phyloP scores from a whole-genome alignment of 371 early-diverging fungal species.

The Mucor piriformis region DNA sequence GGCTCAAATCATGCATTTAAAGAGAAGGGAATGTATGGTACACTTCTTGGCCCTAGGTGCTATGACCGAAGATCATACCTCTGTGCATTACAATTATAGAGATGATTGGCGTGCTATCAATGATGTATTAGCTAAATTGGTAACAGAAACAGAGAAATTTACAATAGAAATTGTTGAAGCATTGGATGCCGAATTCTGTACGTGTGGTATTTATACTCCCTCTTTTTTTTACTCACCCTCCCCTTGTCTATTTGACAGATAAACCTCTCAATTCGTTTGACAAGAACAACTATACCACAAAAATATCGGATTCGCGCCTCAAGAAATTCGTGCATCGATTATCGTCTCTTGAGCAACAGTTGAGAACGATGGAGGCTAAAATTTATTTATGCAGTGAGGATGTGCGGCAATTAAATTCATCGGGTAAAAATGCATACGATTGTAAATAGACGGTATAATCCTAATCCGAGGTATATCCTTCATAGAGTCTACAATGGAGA shows the following conservation, averaged over 20 bases:
- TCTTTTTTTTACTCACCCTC: conserved; percentile 4
- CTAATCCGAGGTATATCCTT: background rate
- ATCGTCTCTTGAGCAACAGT: conserved; percentile 48
- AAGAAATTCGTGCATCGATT: conserved; percentile 46
- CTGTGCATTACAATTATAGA: conserved; percentile 31
- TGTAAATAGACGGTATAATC: background rate
- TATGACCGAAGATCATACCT: conserved; percentile 40
- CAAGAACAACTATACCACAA: conserved; percentile 5
- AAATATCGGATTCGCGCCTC: conserved; percentile 29
- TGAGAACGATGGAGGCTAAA: conserved; percentile 52
- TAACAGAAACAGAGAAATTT: conserved; percentile 32
- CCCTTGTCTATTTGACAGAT: conserved; percentile 21
- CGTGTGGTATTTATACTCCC: too few relatives aligned
- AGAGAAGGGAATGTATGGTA: conserved; percentile 54
- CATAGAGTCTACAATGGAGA: conserved; percentile 7
- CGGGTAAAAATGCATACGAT: conserved; percentile 17
- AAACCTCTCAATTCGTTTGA: conserved; percentile 29
- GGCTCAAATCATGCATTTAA: conserved; percentile 47
- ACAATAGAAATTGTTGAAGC: conserved; percentile 32
- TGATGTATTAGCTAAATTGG: conserved; percentile 30
- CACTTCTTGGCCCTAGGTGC: conserved; percentile 43
- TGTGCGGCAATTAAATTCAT: conserved; percentile 37
- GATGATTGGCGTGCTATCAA: conserved; percentile 38
- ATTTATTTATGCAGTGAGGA: conserved; percentile 52
- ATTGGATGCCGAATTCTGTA: conserved; percentile 46